Evolutionary conservation across 805 yeast genomes (phyloP), one percentile per base, ranked within the genome.

Genomic region (Geotrichum ghanense): DNA sequence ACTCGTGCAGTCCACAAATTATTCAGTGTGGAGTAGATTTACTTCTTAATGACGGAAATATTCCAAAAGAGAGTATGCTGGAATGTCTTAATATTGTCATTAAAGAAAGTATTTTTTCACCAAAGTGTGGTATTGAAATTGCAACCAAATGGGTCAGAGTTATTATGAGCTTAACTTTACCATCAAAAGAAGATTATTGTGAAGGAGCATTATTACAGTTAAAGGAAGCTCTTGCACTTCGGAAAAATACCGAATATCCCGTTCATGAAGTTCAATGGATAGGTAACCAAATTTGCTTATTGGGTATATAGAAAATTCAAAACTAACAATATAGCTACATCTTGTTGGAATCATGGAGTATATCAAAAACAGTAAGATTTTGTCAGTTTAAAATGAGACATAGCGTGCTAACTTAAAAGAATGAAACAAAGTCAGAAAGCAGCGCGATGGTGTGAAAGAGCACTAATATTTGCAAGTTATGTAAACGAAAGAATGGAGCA

Each of bases 291-390:
- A 25, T 14, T n/a, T n/a, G n/a, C n/a, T n/a, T n/a, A n/a, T n/a
- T n/a, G n/a, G n/a, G n/a, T n/a, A n/a, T n/a, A n/a, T n/a, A n/a
- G n/a, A n/a, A n/a, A n/a, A n/a, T n/a, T n/a, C n/a, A n/a, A n/a
- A n/a, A n/a, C n/a, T 6, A 31, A 6, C 37, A 31, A 12, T 12
- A 10, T 10, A 31, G 37, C 37, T 31, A 31, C 37, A n/a, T 31
- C 37, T n/a, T 31, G 37, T n/a, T 31, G 37, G 37, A 31, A 31
- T 31, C 37, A 31, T 31, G 37, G 37, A n/a, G 37, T 31, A n/a
- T 31, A 31, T 31, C 37, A 31, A 12, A 31, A 31, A 31, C 37
- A 31, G 37, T n/a, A 12, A 31, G 37, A n/a, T n/a, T 5, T 12
- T 6, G 37, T 5, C 5, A 10, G 7, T 12, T 31, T 9, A 16